phyloP scores from a whole-genome alignment of 202 grass and related monocot genomes.

The Zoysia matrella region DNA sequence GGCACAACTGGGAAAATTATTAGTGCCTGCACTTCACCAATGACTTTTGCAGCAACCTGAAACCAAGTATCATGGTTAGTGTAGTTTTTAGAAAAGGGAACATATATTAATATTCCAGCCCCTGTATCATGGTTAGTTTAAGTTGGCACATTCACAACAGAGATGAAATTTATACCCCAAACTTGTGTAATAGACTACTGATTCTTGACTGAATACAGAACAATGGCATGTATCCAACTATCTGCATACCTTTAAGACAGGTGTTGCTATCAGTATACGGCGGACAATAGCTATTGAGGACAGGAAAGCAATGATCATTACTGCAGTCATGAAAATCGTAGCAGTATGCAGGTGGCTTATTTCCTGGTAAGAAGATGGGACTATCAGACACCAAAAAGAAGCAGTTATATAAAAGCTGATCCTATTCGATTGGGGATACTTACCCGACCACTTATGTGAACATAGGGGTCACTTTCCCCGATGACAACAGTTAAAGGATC shows the following conservation, averaged over 20 bases:
- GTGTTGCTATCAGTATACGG: slow-evolving; percentile 87
- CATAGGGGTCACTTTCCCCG: slow-evolving; percentile 89
- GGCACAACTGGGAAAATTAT: slow-evolving; percentile 92
- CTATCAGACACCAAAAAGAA: slow-evolving; percentile 43
- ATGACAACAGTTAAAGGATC: slow-evolving; percentile 96
- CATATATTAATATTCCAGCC: too few species aligned
- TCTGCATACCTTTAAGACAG: slow-evolving; percentile 80
- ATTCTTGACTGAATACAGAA: neutral
- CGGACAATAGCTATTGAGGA: slow-evolving; percentile 85
- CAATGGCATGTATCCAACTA: slow-evolving; percentile 2
- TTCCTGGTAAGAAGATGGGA: slow-evolving; percentile 60
- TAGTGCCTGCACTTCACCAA: slow-evolving; percentile 94
- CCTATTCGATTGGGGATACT: slow-evolving; percentile 10
- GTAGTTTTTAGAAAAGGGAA: neutral
- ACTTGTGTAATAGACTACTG: neutral
- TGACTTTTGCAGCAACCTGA: slow-evolving; percentile 97
- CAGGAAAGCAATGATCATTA: slow-evolving; percentile 93
- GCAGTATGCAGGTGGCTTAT: slow-evolving; percentile 77
- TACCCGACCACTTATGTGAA: slow-evolving; percentile 83
- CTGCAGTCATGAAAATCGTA: slow-evolving; percentile 82
- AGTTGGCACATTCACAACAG: neutral
- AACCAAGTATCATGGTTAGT: slow-evolving; percentile 15
- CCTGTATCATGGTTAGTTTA: too few species aligned
- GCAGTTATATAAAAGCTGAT: slow-evolving; percentile 29
- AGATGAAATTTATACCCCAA: neutral